Base-by-base conservation (phyloP, 2,329 filamentous ascomycete species). In the Talaromyces sp. region DNA sequence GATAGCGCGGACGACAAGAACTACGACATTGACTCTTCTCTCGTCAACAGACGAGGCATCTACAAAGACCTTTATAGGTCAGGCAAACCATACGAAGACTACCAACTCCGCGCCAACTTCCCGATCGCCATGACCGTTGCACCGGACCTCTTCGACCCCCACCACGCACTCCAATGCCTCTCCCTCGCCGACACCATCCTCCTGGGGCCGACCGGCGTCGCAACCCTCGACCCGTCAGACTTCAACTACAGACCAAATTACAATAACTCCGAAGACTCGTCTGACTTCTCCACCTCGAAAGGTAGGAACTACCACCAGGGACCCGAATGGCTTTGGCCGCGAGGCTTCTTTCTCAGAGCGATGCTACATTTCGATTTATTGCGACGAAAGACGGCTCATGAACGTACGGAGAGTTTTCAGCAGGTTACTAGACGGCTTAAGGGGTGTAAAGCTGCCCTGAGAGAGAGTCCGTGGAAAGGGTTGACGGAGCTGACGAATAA, bases 291-390 rank as follows among this genome's bases (percentile, higher is more conserved):
- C 11, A 98, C 94, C 0, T 88, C 91, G 71, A 98, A 98, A 79
- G 95, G 95, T 59, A 86, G 95, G 65, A 99, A 98, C 79, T 99
- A 99, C 80, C 95, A 99, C 78, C 94, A 98, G 77, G 95, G 95
- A 4, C 96, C 95, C 0, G 95, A 99, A 77, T 99, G 95, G 95
- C 81, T 97, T 27, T 99, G 95, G 95, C 96, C 94, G 0, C 94
- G 92, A 1, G 95, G 95, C 4, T 99, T 93, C 82, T 99, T 97
- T 84, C 83, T 97, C 25, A 89, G 96, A 58, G 95, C 95, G 1
- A 82, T 99, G 69, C 85, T 99, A 68, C 91, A 93, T 77, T 98
- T 98, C 73, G 93, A 97, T 75, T 81, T 98, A 59, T 84, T 86
- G 81, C 84, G 93, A 34, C 85, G 92, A 58, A 84, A 85, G 68